A percentile compares a stretch with the other conserved stretches of the same genome.
phyloP scores from a whole-genome alignment of 768 basidiomycete genomes.

The Ramaria sp. region DNA sequence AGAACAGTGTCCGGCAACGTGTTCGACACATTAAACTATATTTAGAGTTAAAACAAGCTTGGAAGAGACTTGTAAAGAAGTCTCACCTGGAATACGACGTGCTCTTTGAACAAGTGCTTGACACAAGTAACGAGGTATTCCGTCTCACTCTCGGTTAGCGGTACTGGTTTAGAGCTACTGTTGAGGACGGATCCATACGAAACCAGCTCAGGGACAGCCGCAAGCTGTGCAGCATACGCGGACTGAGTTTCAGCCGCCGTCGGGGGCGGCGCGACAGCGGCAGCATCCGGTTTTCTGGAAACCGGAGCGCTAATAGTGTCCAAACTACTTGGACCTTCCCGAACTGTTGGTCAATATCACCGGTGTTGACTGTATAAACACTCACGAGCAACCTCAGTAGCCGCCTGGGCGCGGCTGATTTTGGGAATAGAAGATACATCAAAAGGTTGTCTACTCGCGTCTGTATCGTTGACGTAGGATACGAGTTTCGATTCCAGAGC shows the following conservation, averaged over 20 bases:
- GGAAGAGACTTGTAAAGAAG: not conserved
- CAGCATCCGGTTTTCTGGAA: conserved; percentile 10
- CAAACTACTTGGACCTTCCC: conserved; percentile 67
- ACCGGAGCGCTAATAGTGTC: conserved; percentile 75
- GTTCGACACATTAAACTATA: conserved; percentile 93
- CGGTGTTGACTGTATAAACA: conserved; percentile 2
- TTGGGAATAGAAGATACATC: conserved; percentile 83
- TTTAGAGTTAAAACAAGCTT: not conserved
- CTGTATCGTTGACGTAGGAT: conserved; percentile 82
- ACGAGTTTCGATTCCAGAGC: conserved; percentile 86
- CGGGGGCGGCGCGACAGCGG: conserved; percentile 59
- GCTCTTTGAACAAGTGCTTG: conserved; percentile 93
- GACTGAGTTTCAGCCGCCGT: conserved; percentile 84
- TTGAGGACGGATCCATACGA: conserved; percentile 80
- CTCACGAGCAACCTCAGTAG: conserved; percentile 81
- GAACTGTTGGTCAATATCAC: not conserved
- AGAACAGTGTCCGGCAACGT: conserved; percentile 92
- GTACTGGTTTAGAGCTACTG: conserved; percentile 68
- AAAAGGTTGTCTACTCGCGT: conserved; percentile 62
- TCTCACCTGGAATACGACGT: conserved; percentile 91
- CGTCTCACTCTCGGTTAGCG: conserved; percentile 92
- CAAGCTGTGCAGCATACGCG: conserved; percentile 74
- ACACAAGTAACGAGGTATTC: conserved; percentile 96
- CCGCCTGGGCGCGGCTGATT: conserved; percentile 86
- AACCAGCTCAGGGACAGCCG: conserved; percentile 77